Evolutionary conservation across 1,284 basidiomycete genomes (phyloP).

Genomic region (Trichosporon ovoides): DNA sequence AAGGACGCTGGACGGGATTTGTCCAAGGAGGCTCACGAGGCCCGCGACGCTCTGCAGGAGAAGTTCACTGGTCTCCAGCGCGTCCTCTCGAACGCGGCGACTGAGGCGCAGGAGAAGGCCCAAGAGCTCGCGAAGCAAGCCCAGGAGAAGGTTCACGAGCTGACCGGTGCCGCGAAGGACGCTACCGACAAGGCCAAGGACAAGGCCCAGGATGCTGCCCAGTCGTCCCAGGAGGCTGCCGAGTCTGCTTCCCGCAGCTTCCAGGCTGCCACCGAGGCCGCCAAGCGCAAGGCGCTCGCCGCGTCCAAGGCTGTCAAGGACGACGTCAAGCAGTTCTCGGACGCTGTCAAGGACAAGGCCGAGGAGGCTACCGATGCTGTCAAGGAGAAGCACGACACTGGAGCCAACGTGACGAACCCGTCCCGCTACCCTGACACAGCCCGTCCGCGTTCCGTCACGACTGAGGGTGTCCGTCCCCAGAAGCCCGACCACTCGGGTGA

Average conservation of each 20-base stretch:
- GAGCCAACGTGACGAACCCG: slow-evolving; percentile 24
- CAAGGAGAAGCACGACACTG: slow-evolving; percentile 19
- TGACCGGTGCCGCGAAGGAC: slow-evolving; percentile 27
- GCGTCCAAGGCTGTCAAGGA: slow-evolving; percentile 24
- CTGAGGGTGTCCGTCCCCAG: slow-evolving; percentile 42
- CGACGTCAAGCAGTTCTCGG: slow-evolving; percentile 31
- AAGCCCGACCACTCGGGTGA: slow-evolving; percentile 44
- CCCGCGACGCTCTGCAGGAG: slow-evolving; percentile 18
- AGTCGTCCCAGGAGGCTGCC: not conserved
- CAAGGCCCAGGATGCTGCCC: slow-evolving; percentile 9
- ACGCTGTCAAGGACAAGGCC: slow-evolving; percentile 16
- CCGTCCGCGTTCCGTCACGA: slow-evolving; percentile 40
- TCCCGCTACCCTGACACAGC: slow-evolving; percentile 36
- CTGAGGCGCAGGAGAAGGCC: slow-evolving; percentile 27
- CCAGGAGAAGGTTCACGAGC: slow-evolving; percentile 13
- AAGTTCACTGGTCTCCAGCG: slow-evolving; percentile 4
- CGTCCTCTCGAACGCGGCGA: slow-evolving; percentile 14
- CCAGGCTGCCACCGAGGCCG: not conserved
- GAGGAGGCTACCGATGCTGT: slow-evolving; percentile 21
- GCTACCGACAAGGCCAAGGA: slow-evolving; percentile 25
- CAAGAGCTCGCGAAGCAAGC: slow-evolving; percentile 10
- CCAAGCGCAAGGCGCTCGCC: slow-evolving; percentile 6
- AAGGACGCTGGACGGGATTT: slow-evolving; percentile 35
- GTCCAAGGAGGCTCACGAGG: slow-evolving; percentile 27
- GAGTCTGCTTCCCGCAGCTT: not conserved